These are phyloP conservation scores for Arthrobotrys sphaeroides DNA, from an alignment of 2,329 filamentous ascomycete genomes.

Conservation along the genomic window DNA sequence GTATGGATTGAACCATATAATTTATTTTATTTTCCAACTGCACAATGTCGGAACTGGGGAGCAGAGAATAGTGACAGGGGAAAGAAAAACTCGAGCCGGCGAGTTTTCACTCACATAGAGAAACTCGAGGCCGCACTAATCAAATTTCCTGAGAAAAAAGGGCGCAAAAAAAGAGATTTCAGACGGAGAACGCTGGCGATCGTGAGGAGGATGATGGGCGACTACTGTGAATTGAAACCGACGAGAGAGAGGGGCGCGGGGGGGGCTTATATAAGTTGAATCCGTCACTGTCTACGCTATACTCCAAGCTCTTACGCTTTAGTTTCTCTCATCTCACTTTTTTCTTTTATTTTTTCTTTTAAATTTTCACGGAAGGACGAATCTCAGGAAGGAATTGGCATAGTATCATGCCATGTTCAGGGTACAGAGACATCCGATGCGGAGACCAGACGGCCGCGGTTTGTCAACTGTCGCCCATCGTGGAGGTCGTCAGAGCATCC, in stretches of 20 bases:
- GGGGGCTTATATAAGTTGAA: conserved; percentile 4
- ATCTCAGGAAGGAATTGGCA: conserved; percentile 8
- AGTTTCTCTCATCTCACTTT: too few species aligned
- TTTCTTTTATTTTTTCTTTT: background rate
- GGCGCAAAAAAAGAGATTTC: conserved; percentile 9
- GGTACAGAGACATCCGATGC: conserved; percentile 19
- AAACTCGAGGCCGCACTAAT: conserved; percentile 1
- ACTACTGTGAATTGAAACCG: conserved; percentile 7
- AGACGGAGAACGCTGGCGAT: background rate
- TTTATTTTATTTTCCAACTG: background rate
- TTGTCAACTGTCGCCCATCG: conserved; percentile 10
- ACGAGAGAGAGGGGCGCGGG: background rate
- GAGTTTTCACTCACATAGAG: conserved; percentile 6
- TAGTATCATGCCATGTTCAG: conserved; percentile 23
- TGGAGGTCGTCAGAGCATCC: conserved; percentile 15
- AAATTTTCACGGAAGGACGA: background rate
- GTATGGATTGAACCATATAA: background rate
- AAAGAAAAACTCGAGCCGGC: conserved; percentile 2
- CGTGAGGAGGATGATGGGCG: conserved; percentile 8
- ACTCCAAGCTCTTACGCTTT: too few species aligned
- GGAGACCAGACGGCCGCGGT: conserved; percentile 1
- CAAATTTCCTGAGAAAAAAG: background rate
- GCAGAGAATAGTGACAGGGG: background rate
- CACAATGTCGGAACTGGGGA: background rate
- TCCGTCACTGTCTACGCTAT: too few species aligned